Evolutionary conservation across 73 alveolate species (phyloP).

Genomic region (Paraurostyla sp.): DNA sequence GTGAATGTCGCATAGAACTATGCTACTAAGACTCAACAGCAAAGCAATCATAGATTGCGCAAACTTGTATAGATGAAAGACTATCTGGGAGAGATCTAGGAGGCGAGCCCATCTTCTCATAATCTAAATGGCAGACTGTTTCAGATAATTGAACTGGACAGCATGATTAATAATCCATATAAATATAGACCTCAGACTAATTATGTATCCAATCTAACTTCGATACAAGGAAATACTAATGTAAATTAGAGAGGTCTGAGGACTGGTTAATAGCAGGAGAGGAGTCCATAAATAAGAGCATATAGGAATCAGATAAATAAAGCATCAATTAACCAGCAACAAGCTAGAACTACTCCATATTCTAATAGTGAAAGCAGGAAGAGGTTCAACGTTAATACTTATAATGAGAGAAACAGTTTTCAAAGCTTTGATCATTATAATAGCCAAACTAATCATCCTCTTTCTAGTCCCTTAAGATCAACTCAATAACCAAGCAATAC

Average conservation of each 20-base stretch:
- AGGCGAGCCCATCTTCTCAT: background rate
- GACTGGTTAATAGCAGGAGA: background rate
- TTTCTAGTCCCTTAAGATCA: background rate
- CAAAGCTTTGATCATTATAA: background rate
- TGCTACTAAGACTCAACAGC: background rate
- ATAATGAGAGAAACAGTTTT: background rate
- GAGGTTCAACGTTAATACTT: background rate
- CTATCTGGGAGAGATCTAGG: background rate
- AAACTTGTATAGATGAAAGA: constrained; percentile 18
- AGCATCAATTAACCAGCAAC: no score
- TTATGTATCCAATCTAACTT: background rate
- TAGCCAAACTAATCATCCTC: background rate
- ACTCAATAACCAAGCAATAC: background rate
- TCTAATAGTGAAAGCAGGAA: background rate
- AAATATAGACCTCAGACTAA: constrained; percentile 2
- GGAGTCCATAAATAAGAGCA: background rate
- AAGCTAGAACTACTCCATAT: background rate
- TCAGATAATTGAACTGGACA: background rate
- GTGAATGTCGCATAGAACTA: background rate
- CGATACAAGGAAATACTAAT: no score
- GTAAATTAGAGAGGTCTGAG: background rate
- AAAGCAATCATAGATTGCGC: background rate
- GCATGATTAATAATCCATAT: background rate
- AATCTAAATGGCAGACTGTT: background rate
- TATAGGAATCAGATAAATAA: background rate